Percentiles rank a stretch among this genome's conserved stretches.
Evolutionary conservation across 129 eudicot genomes (phyloP).

Genomic region (Centella asiatica): DNA sequence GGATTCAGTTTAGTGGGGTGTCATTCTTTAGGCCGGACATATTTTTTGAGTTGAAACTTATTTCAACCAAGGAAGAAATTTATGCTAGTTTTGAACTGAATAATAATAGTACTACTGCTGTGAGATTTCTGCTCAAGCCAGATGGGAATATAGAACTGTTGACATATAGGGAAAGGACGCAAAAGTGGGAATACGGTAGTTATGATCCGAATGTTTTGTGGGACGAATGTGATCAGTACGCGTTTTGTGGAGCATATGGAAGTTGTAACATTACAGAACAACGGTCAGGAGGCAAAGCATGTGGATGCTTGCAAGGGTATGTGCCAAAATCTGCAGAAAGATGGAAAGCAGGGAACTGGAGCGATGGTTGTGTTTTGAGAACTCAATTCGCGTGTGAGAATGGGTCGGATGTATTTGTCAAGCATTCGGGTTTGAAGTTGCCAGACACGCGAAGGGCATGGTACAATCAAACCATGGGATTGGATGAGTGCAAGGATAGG

Average conservation of each 20-base stretch:
- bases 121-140: conserved; percentile 10
- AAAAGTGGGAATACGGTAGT: conserved; percentile 13
- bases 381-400: conserved; percentile 19
- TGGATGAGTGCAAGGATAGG: conserved; percentile 18
- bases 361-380: conserved; percentile 32
- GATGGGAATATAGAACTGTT: background rate
- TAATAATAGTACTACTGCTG: conserved; percentile 10
- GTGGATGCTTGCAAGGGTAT: conserved; percentile 36
- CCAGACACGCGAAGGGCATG: conserved; percentile 31
- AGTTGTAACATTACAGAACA: conserved; percentile 19
- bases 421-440: conserved; percentile 26
- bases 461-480: conserved; percentile 16
- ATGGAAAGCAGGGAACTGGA: conserved; percentile 38
- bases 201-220: background rate
- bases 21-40: background rate
- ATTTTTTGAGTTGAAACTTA: background rate
- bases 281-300: conserved; percentile 12
- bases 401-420: conserved; percentile 33
- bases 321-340: conserved; percentile 22
- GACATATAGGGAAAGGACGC: conserved; percentile 10
- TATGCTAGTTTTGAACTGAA: background rate
- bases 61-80: conserved; percentile 14
- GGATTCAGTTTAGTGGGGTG: conserved; percentile 11
- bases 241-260: conserved; percentile 29
- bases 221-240: conserved; percentile 29